A percentile compares a stretch with the other conserved stretches of the same genome.
Conservation (phyloP, 495 filamentous ascomycete genomes). For the Choiromyces venosus region DNA sequence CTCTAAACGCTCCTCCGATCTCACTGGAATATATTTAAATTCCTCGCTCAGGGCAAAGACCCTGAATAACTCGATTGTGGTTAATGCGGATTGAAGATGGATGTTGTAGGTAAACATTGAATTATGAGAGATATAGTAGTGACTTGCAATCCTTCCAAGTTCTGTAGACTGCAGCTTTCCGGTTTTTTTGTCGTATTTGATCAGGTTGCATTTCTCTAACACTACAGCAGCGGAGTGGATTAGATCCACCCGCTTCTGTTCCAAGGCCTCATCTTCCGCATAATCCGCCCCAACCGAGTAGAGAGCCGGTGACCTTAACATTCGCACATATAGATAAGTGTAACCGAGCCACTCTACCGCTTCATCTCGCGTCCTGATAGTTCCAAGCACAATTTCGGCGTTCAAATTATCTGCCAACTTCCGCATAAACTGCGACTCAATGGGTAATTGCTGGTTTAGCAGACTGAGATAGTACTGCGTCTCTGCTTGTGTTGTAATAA, state of each 20-base stretch:
- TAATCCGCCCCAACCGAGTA: conserved; percentile 97
- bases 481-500: conserved; percentile 91
- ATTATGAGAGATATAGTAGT: conserved; percentile 95
- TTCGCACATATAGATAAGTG: conserved; percentile 95
- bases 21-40: conserved; percentile 98
- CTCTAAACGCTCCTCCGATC: conserved; percentile 95
- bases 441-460: conserved; percentile 93
- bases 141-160: conserved; percentile 88
- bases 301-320: conserved; percentile 90
- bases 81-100: conserved; percentile 87
- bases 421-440: conserved; percentile 92
- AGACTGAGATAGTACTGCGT: conserved; percentile 96
- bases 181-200: conserved; percentile 93
- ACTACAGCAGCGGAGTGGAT: conserved; percentile 88
- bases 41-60: conserved; percentile 97
- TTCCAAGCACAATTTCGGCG: conserved; percentile 92
- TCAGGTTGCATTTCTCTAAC: conserved; percentile 76
- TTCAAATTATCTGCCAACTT: conserved; percentile 95
- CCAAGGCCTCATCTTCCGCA: conserved; percentile 80
- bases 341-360: conserved; percentile 98
- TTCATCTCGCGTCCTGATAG: conserved; percentile 86
- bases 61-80: conserved; percentile 88
- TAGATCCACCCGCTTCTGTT: conserved; percentile 94
- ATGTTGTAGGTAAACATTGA: conserved; percentile 97
- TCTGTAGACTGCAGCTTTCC: conserved; percentile 87